Evolutionary conservation across 2,329 filamentous ascomycete genomes (phyloP).

Genomic region (Akanthomyces uredinophilus): DNA sequence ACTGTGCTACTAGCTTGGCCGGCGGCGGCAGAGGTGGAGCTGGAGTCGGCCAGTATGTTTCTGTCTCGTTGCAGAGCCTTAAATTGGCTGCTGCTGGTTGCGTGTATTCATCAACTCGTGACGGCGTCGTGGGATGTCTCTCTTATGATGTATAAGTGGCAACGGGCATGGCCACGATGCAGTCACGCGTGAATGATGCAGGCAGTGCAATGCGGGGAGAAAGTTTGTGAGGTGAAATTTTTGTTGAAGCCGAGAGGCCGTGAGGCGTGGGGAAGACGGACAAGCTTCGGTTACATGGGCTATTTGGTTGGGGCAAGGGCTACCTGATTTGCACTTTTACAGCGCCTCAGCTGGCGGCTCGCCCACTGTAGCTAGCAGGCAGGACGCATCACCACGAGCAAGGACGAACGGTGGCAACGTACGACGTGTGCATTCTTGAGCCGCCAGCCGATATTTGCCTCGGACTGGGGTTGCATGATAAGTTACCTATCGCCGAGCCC

Average conservation of each 20-base stretch:
- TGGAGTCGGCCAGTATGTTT: not conserved
- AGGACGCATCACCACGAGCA: not conserved
- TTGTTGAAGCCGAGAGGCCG: conserved; percentile 13
- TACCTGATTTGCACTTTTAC: no score
- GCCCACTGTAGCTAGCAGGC: not conserved
- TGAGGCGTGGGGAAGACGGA: not conserved
- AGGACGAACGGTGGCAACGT: not conserved
- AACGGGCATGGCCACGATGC: not conserved
- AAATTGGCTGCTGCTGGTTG: not conserved
- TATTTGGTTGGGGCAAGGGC: conserved; percentile 1
- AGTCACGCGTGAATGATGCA: not conserved
- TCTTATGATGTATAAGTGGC: not conserved
- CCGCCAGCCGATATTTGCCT: not conserved
- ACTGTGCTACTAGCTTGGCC: not conserved
- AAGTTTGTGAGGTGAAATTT: not conserved
- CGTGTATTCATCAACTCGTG: no score
- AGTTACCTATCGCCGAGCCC: conserved; percentile 4
- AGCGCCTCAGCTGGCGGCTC: no score
- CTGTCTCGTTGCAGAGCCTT: not conserved
- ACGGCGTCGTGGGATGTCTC: no score
- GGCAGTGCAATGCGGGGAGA: not conserved
- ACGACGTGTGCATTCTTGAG: not conserved
- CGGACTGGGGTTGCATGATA: not conserved
- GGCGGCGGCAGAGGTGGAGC: no score
- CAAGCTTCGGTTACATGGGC: conserved; percentile 3